phyloP scores from a whole-genome alignment of 2,329 filamentous ascomycete species.

The Claviceps digitariae region DNA sequence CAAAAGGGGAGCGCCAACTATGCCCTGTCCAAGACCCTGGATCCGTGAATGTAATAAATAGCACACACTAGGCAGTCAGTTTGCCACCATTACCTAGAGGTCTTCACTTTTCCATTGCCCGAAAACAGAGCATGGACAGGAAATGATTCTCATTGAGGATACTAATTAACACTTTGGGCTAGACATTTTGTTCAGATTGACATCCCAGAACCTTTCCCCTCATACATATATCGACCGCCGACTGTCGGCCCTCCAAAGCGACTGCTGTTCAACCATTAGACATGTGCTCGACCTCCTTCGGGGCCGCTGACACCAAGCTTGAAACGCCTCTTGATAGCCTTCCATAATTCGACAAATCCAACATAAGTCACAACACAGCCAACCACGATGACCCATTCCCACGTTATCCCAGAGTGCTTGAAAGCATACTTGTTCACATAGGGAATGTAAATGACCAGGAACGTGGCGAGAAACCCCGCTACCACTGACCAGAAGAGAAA shows the following conservation, averaged over 20 bases:
- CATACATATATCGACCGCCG: neutral
- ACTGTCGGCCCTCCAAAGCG: neutral
- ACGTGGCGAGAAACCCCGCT: constrained; percentile 45
- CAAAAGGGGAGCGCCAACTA: too few relatives aligned
- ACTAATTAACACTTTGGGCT: constrained; percentile 13
- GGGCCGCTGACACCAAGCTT: constrained; percentile 19
- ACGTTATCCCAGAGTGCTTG: constrained; percentile 53
- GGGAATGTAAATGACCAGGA: constrained; percentile 55
- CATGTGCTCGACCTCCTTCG: neutral
- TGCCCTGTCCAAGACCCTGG: too few relatives aligned
- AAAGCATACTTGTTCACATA: constrained; percentile 53
- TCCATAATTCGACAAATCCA: constrained; percentile 52
- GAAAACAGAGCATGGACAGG: constrained; percentile 7
- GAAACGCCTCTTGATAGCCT: constrained; percentile 47
- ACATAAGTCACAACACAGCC: constrained; percentile 47
- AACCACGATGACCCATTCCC: constrained; percentile 60
- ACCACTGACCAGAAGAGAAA: constrained; percentile 53
- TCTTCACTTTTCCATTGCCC: too few relatives aligned
- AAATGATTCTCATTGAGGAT: constrained; percentile 17
- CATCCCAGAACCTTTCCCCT: constrained; percentile 19
- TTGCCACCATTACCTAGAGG: neutral
- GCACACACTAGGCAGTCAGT: too few relatives aligned
- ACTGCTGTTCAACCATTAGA: neutral
- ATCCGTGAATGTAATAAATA: too few relatives aligned
- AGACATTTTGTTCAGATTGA: constrained; percentile 12